Conservation (phyloP, 2,329 filamentous ascomycete species). For the Penicillium nordicum region DNA sequence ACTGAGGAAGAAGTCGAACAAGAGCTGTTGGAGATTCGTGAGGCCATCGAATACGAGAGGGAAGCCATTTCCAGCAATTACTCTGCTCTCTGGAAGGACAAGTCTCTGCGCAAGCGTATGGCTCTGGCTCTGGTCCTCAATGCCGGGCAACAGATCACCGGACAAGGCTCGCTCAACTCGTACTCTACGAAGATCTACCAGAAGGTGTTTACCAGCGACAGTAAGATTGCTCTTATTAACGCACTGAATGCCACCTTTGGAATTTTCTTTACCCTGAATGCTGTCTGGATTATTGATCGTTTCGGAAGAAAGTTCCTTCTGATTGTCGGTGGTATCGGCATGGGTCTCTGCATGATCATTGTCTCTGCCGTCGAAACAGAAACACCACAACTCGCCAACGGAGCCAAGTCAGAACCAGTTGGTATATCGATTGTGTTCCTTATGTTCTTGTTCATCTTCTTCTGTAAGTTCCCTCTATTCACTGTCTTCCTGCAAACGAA, state of each 20-base stretch:
- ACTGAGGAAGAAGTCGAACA: conserved; percentile 64
- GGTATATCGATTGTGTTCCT: conserved; percentile 68
- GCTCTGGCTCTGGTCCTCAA: conserved; percentile 65
- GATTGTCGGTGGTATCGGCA: conserved; percentile 65
- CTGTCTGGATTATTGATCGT: conserved; percentile 69
- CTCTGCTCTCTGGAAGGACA: conserved; percentile 66
- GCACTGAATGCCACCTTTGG: conserved; percentile 70
- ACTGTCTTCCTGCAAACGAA: conserved; percentile 8
- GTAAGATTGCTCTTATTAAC: conserved; percentile 68
- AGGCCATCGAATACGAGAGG: conserved; percentile 69
- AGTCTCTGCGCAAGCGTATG: conserved; percentile 64
- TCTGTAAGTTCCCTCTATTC: conserved; percentile 27
- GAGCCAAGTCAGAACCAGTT: conserved; percentile 57
- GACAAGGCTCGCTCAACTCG: conserved; percentile 68
- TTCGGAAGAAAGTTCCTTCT: conserved; percentile 69
- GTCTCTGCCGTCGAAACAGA: conserved; percentile 57
- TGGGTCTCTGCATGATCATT: conserved; percentile 68
- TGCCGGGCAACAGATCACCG: conserved; percentile 67
- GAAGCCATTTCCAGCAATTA: conserved; percentile 64
- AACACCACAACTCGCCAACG: conserved; percentile 51
- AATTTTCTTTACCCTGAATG: conserved; percentile 70
- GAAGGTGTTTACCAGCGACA: conserved; percentile 59
- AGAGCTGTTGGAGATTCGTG: conserved; percentile 62
- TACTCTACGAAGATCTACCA: conserved; percentile 73
- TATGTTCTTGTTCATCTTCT: conserved; percentile 61